Conservation (phyloP, 768 basidiomycete genomes). For the Tulasnella calospora region DNA sequence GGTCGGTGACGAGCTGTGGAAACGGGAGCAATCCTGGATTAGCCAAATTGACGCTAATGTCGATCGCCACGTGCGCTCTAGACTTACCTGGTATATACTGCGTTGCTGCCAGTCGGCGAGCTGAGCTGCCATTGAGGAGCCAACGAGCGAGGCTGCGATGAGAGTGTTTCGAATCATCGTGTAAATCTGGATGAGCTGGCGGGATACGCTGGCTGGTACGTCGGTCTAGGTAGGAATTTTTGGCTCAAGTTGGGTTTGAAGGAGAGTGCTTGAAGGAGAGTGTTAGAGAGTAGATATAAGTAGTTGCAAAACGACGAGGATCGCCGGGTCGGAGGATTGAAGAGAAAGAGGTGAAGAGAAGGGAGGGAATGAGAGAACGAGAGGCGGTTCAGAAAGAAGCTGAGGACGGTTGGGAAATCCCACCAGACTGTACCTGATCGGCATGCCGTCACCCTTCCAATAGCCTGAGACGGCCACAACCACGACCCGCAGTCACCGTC, state of each 20-base stretch:
- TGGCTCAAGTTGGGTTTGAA: not conserved
- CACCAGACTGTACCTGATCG: too few species aligned
- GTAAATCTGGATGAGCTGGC: not conserved
- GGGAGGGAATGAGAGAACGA: not conserved
- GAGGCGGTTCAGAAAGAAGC: too few species aligned
- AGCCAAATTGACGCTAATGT: not conserved
- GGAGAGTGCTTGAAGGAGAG: not conserved
- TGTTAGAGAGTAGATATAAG: not conserved
- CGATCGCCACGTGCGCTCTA: too few species aligned
- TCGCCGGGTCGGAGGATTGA: not conserved
- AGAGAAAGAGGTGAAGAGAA: not conserved
- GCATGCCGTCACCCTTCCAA: too few species aligned
- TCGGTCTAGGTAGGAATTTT: not conserved
- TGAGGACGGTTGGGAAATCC: too few species aligned
- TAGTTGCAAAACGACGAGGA: not conserved
- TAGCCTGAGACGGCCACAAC: too few species aligned
- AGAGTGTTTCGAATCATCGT: not conserved
- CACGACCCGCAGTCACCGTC: too few species aligned
- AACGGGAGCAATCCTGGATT: not conserved
- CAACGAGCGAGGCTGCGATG: slow-evolving; percentile 11
- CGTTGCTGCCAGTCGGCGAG: slow-evolving; percentile 14
- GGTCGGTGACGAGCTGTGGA: slow-evolving; percentile 7
- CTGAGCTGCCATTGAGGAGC: not conserved
- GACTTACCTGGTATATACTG: slow-evolving; percentile 11
- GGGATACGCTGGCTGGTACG: not conserved